Conservation (phyloP, 2,329 filamentous ascomycete genomes). For the Neocatenulostroma microsporum region DNA sequence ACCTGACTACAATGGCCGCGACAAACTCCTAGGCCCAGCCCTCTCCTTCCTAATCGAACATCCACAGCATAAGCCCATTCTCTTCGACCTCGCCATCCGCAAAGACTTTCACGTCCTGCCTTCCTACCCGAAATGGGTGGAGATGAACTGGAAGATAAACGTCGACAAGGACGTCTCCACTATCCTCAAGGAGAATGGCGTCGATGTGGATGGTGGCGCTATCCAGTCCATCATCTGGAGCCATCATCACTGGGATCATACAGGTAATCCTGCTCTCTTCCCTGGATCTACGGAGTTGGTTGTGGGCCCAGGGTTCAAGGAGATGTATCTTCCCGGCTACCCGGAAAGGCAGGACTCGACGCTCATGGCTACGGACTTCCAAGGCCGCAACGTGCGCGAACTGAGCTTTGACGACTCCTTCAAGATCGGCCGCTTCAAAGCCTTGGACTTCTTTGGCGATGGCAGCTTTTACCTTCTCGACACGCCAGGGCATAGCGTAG, state of each 20-base stretch:
- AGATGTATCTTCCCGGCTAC: conserved; percentile 37
- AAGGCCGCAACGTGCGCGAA: conserved; percentile 31
- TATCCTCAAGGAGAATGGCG: conserved; percentile 33
- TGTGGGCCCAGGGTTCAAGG: conserved; percentile 43
- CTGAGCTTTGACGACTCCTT: conserved; percentile 30
- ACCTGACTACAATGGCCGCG: conserved; percentile 33
- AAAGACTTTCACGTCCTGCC: conserved; percentile 40
- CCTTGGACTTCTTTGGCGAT: conserved; percentile 50
- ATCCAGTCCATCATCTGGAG: conserved; percentile 28
- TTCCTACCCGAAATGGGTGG: conserved; percentile 24
- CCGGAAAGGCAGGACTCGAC: conserved; percentile 34
- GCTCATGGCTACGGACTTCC: conserved; percentile 36
- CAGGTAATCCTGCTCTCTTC: conserved; percentile 39
- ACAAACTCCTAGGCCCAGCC: conserved; percentile 32
- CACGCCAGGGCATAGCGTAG: conserved; percentile 46
- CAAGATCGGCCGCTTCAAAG: conserved; percentile 41
- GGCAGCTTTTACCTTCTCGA: conserved; percentile 50
- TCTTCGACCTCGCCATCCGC: conserved; percentile 43
- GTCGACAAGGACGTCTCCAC: conserved; percentile 39
- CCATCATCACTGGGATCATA: conserved; percentile 27
- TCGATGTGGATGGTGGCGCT: conserved; percentile 31
- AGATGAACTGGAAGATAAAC: conserved; percentile 29
- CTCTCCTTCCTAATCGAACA: conserved; percentile 46
- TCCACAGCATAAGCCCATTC: conserved; percentile 31
- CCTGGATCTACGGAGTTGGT: conserved; percentile 36